phyloP scores from a whole-genome alignment of 495 filamentous ascomycete species.

The Xylaria cubensis region DNA sequence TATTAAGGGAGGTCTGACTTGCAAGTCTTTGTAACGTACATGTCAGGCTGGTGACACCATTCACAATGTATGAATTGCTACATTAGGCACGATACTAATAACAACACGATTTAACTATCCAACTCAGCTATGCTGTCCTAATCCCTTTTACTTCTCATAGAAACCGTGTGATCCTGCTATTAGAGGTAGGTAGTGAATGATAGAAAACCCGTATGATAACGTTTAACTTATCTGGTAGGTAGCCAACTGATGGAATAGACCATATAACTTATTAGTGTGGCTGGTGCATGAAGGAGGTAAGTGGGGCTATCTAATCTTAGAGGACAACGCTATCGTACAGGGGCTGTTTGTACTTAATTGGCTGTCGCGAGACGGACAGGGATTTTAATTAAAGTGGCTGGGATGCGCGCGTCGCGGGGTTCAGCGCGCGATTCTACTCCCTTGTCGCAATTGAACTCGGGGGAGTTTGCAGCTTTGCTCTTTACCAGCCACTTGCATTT shows the following conservation, averaged over 20 bases:
- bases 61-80: constrained; percentile 26
- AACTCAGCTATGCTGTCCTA: neutral
- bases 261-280: too few species aligned
- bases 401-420: constrained; percentile 37
- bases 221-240: neutral
- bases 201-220: neutral
- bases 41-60: constrained; percentile 16
- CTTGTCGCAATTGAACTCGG: constrained; percentile 27
- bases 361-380: constrained; percentile 24
- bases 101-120: constrained; percentile 17
- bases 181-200: neutral
- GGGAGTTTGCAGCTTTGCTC: constrained; percentile 21
- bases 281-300: neutral
- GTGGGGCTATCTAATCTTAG: neutral
- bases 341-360: constrained; percentile 13
- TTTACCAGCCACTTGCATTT: constrained; percentile 41
- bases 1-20: constrained; percentile 22
- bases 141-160: neutral
- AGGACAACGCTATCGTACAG: neutral
- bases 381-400: constrained; percentile 47
- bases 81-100: constrained; percentile 16
- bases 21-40: constrained; percentile 3
- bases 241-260: neutral
- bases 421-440: constrained; percentile 15
- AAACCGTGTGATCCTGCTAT: neutral